These are phyloP conservation scores for Iodosphaeria phyllophila DNA, from an alignment of 2,329 filamentous ascomycete genomes.

Conservation along the genomic window DNA sequence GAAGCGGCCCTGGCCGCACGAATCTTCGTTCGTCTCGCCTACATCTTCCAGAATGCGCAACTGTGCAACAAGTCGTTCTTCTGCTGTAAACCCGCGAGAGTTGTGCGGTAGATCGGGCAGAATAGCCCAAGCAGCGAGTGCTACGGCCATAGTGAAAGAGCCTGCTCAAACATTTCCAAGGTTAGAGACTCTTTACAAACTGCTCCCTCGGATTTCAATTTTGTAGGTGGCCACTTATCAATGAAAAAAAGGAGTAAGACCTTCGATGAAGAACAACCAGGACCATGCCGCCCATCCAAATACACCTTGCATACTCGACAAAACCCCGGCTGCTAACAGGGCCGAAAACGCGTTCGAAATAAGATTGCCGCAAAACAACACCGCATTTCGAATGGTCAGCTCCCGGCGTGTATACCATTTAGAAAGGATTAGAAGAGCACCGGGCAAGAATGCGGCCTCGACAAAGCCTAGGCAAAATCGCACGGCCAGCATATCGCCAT, in stretches of 20 bases:
- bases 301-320: slow-evolving; percentile 36
- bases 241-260: slow-evolving; percentile 1
- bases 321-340: slow-evolving; percentile 37
- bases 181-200: too few species aligned
- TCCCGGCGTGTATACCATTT: slow-evolving; percentile 49
- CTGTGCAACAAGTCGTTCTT: slow-evolving; percentile 36
- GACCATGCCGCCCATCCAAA: slow-evolving; percentile 37
- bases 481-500: slow-evolving; percentile 31
- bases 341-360: slow-evolving; percentile 41
- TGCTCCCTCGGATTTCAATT: too few species aligned
- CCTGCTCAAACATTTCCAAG: too few species aligned
- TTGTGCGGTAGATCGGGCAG: slow-evolving; percentile 37
- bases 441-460: slow-evolving; percentile 46
- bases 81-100: slow-evolving; percentile 35
- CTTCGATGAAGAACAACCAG: slow-evolving; percentile 34
- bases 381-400: slow-evolving; percentile 32
- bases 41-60: slow-evolving; percentile 37
- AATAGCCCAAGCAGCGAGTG: slow-evolving; percentile 25
- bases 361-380: slow-evolving; percentile 39
- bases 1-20: slow-evolving; percentile 27
- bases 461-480: slow-evolving; percentile 43
- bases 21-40: slow-evolving; percentile 34
- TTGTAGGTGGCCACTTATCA: too few species aligned
- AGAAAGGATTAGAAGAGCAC: slow-evolving; percentile 41
- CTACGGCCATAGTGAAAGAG: slow-evolving; percentile 27